Evolutionary conservation across 805 yeast species (phyloP).

Genomic region (Metschnikowia chrysomelidarum): DNA sequence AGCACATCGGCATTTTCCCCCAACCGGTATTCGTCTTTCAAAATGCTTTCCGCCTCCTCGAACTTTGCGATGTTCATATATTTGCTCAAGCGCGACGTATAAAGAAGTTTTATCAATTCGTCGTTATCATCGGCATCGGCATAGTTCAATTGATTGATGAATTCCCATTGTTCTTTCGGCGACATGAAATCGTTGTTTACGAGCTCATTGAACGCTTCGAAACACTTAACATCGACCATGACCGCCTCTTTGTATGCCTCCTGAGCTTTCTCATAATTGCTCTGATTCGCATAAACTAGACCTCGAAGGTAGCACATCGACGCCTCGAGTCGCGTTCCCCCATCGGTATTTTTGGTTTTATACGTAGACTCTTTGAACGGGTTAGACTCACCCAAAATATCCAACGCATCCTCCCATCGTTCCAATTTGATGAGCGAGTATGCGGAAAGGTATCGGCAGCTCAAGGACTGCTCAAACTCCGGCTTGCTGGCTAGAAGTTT

Average conservation of each 20-base stretch:
- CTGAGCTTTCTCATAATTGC: slow-evolving; percentile 81
- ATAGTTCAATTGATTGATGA: slow-evolving; percentile 62
- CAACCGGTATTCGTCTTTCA: slow-evolving; percentile 71
- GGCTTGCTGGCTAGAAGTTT: slow-evolving; percentile 57
- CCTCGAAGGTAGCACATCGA: slow-evolving; percentile 87
- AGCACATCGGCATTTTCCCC: slow-evolving; percentile 69
- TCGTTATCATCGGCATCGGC: slow-evolving; percentile 75
- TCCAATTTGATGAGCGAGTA: slow-evolving; percentile 69
- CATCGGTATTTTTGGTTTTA: slow-evolving; percentile 56
- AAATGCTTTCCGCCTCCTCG: slow-evolving; percentile 61
- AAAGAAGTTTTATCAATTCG: slow-evolving; percentile 73
- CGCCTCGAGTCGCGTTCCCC: slow-evolving; percentile 84
- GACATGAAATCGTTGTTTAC: slow-evolving; percentile 69
- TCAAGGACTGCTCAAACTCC: slow-evolving; percentile 57
- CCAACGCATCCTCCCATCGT: slow-evolving; percentile 85
- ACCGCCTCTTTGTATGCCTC: slow-evolving; percentile 87
- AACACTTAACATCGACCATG: slow-evolving; percentile 84
- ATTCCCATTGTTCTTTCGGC: slow-evolving; percentile 85
- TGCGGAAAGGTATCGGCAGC: slow-evolving; percentile 80
- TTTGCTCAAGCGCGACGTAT: slow-evolving; percentile 74
- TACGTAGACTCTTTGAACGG: slow-evolving; percentile 55
- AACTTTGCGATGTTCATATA: slow-evolving; percentile 57
- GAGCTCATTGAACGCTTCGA: slow-evolving; percentile 84
- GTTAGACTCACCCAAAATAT: slow-evolving; percentile 76
- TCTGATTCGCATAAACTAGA: slow-evolving; percentile 73